Base-by-base conservation (phyloP, 2,329 filamentous ascomycete genomes). In the Calonectria crousiana region DNA sequence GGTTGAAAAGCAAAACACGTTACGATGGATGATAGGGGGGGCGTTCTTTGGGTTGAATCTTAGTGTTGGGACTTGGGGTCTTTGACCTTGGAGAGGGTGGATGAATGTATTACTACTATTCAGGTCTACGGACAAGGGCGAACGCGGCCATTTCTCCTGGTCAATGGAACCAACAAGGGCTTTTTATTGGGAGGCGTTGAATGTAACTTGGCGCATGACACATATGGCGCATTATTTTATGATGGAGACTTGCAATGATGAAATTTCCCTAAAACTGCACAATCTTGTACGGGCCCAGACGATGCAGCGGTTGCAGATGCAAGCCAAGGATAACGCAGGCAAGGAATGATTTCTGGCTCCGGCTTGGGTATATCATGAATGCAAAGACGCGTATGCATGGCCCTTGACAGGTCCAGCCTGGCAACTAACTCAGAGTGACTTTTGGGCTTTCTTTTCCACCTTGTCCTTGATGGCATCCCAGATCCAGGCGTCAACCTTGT, bases 391-490 rank as follows among this genome's bases (percentile, higher is more conserved):
- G 30, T 18, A 26, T 38, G 56, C 23, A 11, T 10, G 32, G 56
- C 6, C 23, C 8, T 34, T 26, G 30, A 16, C 47, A 20, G 41
- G 41, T 30, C 26, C 20, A 8, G 44, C 53, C 38, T 30, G 26
- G n/a, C 14, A 23, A 47, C 23, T 53, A 34, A 56, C 26, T 53
- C 32, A 34, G 6, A 34, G 32, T 11, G 53, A 26, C 18, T 69
- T 75, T 13, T 74, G 66, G 9, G 74, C 75, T 67, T 76, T 78
- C 71, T 78, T 81, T 3, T 78, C 80, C 65, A 86, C 74, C 69
- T 80, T 82, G n/a, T 81, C 79, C 75, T 80, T 83, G 60, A 87
- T 76, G 0, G 79, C 81, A 52, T 85, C 84, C 86, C 86, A 87
- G 9, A 87, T 83, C 86, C 86, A 87, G 51, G 77, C 78, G 72